These are phyloP conservation scores for Ophiobolus disseminans DNA, from an alignment of 2,329 filamentous ascomycete genomes.

Conservation along the genomic window DNA sequence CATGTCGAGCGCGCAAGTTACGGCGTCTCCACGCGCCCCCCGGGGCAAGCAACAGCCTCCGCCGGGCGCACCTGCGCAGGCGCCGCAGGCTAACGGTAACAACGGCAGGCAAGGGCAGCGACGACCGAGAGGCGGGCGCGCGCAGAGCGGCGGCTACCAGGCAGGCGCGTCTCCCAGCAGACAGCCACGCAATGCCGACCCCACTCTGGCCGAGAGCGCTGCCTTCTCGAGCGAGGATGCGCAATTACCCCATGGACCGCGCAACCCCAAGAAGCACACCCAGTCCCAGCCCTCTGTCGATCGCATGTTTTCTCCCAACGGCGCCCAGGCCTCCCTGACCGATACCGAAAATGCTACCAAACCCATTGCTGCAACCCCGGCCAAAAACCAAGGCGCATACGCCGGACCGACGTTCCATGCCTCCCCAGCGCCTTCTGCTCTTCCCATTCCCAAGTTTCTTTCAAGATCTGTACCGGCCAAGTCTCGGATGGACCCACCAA, in stretches of 20 bases:
- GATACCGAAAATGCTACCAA: constrained; percentile 33
- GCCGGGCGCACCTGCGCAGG: constrained; percentile 36
- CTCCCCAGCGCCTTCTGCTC: constrained; percentile 86
- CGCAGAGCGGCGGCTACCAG: constrained; percentile 31
- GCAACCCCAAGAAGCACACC: constrained; percentile 40
- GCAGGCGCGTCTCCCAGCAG: constrained; percentile 23
- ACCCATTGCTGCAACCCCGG: constrained; percentile 37
- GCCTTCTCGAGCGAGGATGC: constrained; percentile 40
- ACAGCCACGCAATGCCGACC: constrained; percentile 11
- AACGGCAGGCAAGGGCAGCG: constrained; percentile 37
- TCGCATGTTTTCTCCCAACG: constrained; percentile 31
- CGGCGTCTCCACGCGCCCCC: constrained; percentile 44
- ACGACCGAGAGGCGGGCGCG: constrained; percentile 43
- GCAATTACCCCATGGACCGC: constrained; percentile 29
- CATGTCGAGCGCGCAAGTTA: constrained; percentile 44
- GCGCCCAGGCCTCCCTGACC: constrained; percentile 30
- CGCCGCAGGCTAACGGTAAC: constrained; percentile 32
- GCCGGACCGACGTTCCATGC: constrained; percentile 95
- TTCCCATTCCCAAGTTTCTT: constrained; percentile 90
- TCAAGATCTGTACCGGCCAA: constrained; percentile 74
- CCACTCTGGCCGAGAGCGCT: constrained; percentile 33
- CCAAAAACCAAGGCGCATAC: constrained; percentile 66
- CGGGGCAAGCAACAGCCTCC: constrained; percentile 40
- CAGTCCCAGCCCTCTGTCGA: constrained; percentile 39
- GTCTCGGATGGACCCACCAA: constrained; percentile 54